Percentiles rank a stretch among this genome's conserved stretches.
Conservation (phyloP, 106 monocot species). For the Allium fistulosum region DNA sequence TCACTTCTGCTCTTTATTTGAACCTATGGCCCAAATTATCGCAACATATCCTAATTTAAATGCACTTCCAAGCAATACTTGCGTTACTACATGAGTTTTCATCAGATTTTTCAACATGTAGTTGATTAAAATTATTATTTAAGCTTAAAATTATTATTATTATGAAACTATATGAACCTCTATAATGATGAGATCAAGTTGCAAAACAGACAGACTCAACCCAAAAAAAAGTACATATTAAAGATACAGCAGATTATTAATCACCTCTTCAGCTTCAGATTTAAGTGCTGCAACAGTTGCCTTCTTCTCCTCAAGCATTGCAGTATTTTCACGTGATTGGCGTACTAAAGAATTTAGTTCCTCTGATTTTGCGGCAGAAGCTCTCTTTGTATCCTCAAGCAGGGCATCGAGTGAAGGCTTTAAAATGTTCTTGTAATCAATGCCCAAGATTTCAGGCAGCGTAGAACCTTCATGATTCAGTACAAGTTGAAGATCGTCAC, state of each 20-base stretch:
- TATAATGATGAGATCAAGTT: no score
- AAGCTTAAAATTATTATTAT: no score
- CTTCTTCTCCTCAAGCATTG: constrained; percentile 51
- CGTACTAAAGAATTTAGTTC: constrained; percentile 43
- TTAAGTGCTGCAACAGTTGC: constrained; percentile 28
- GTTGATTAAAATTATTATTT: no score
- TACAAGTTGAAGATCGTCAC: constrained; percentile 44
- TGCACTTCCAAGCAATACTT: no score
- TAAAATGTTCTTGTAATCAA: constrained; percentile 51
- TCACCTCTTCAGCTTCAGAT: constrained; percentile 52
- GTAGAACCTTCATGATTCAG: constrained; percentile 60
- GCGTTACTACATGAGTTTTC: no score
- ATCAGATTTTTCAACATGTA: no score
- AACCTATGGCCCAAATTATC: no score
- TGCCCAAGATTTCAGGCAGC: constrained; percentile 56
- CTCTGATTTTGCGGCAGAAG: constrained; percentile 42
- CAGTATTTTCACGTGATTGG: constrained; percentile 40
- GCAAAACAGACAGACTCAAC: no score
- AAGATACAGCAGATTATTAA: background rate
- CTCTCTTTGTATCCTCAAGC: constrained; percentile 54
- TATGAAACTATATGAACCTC: no score
- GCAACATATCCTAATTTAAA: no score
- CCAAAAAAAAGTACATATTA: no score
- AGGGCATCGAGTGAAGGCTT: constrained; percentile 58
- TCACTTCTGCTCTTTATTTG: no score